Evolutionary conservation across 2,329 filamentous ascomycete species (phyloP), one percentile per base, ranked within the genome.

Genomic region (Colletotrichum melonis): DNA sequence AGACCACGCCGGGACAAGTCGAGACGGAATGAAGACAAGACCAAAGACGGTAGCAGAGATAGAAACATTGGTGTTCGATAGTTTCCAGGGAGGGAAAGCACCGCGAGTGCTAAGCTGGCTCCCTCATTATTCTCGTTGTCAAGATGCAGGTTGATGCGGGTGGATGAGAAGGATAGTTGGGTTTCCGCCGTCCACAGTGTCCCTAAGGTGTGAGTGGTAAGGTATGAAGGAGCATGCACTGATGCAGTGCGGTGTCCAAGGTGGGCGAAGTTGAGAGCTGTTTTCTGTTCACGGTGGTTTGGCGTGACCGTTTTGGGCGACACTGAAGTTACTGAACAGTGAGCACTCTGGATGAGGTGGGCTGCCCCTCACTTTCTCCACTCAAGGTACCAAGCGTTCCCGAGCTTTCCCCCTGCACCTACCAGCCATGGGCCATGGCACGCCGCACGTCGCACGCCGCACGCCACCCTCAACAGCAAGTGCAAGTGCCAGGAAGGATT

Each of bases 351-450:
- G 19, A 49, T 11, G 42, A n/a, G 42, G n/a, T 24, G 26, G 52
- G 14, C 30, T 49, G 46, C 63, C 63, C 63, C 63, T 68, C 69
- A 62, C 24, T 49, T 68, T 57, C 69, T 32, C 69, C 64, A 71
- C 57, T 56, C 54, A 49, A 49, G n/a, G 28, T 55, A 64, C 42
- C 42, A 49, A 49, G 26, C 56, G 63, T 38, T 72, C 69, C 69
- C 69, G 63, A 67, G 69, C 63, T 35, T 49, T 56, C 68, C 46
- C 65, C 65, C 46, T 72, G 69, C 64, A 49, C 57, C 64, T 63
- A 52, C 58, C 54, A 60, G 66, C 38, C 58, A 58, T 59, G 52
- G 42, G 59, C 35, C 65, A 57, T 54, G 52, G 52, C 69, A 59
- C 32, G 69, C 54, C 52, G 56, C 35, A 30, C 28, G 28, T 7